These are phyloP conservation scores for Ilyonectria robusta DNA, from an alignment of 2,329 filamentous ascomycete genomes.

Conservation along the genomic window DNA sequence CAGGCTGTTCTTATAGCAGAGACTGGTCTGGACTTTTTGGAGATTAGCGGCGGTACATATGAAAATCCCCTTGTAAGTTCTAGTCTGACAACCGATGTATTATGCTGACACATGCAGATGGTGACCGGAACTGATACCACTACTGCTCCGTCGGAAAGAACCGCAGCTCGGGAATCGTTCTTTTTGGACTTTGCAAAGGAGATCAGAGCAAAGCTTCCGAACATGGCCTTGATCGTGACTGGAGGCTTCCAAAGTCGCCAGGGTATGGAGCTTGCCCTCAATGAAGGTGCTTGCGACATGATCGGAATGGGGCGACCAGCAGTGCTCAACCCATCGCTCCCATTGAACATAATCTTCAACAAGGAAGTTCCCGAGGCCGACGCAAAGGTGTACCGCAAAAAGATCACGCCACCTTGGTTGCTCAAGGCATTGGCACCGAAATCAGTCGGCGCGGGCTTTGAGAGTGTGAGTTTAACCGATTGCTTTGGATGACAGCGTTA, in stretches of 20 bases:
- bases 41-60: conserved; percentile 76
- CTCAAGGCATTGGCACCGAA: conserved; percentile 35
- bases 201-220: conserved; percentile 61
- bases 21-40: conserved; percentile 74
- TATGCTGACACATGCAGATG: conserved; percentile 50
- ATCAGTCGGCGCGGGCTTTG: conserved; percentile 36
- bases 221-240: conserved; percentile 68
- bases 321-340: conserved; percentile 54
- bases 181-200: conserved; percentile 76
- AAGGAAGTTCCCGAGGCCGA: conserved; percentile 34
- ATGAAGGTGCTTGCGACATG: conserved; percentile 57
- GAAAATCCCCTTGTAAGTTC: conserved; percentile 63
- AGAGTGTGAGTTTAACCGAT: conserved; percentile 33
- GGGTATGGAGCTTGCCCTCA: conserved; percentile 59
- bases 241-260: conserved; percentile 71
- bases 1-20: conserved; percentile 67
- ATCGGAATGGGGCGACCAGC: conserved; percentile 59
- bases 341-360: conserved; percentile 46
- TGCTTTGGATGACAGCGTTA: not conserved
- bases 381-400: conserved; percentile 27
- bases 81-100: conserved; percentile 1
- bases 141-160: conserved; percentile 49
- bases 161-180: conserved; percentile 73
- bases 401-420: conserved; percentile 33
- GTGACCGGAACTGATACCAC: conserved; percentile 41